Evolutionary conservation across 371 early-diverging fungal genomes (phyloP), one percentile per base, ranked within the genome.

Genomic region (Smittium mucronatum): DNA sequence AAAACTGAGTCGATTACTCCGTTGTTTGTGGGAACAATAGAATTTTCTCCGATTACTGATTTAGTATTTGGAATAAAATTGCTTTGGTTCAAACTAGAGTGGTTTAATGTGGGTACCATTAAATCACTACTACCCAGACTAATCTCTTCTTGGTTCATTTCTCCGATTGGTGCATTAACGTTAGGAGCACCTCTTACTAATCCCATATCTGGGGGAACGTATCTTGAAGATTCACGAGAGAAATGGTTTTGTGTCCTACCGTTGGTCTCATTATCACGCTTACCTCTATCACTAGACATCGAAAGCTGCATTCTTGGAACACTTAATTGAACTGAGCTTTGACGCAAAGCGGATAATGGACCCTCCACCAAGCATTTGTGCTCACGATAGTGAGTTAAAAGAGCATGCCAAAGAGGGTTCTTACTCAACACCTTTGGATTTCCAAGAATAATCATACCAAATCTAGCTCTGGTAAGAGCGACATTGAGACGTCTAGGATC

Each of bases 401-500:
- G 81, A 78, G 94, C 92, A 76, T 95, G 93, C 99, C 99, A 99
- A 29, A 97, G 78, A 33, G 93, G 88, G 80, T 98, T 88, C 80
- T 86, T 78, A 74, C 90, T 87, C 21, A 99, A 81, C 57, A 97
- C 95, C 76, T 89, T 91, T 63, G 99, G 98, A 75, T 98, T 96
- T 58, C 99, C 99, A 2, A 99, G 84, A 36, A 99, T 86, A 25
- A 97, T 88, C 15, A 99, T 76, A 61, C 99, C 99, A 76, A 93
- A 95, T 71, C 90, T 90, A 30, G 97, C 97, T 70, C 99, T 87
- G 0, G 99, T 99, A 61, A 99, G 78, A 11, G 97, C 97, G 1
- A 99, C 99, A 75, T 99, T 99, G 65, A 99, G 83, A 71, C 99
- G 90, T 47, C 97, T 84, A 30, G 97, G 95, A 75, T 99, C 97